Base-by-base conservation (phyloP, 1,284 basidiomycete genomes). In the Fomitopsis betulina region DNA sequence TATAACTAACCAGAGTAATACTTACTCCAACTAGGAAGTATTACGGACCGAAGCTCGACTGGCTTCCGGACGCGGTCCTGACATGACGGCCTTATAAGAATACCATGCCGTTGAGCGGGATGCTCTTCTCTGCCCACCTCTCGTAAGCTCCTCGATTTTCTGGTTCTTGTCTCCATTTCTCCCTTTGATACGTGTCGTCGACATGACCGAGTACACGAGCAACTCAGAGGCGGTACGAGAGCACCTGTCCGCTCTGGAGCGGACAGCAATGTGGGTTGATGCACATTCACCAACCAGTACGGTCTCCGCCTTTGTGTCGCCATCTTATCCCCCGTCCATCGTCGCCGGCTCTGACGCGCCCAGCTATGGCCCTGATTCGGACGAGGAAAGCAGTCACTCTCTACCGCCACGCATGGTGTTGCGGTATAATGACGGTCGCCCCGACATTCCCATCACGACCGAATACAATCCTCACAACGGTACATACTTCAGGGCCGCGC, bases 331-430 rank as follows among this genome's bases (percentile, higher is more conserved):
- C 3, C 86, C 85, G 2, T 80, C 84, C 23, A 73, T 78, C 51
- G 64, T 71, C 58, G 73, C 64, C 54, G 79, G 79, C 59, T 67
- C 81, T 15, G 79, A 81, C 51, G 75, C 78, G 25, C 75, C 74
- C 15, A 75, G 76, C 63, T 74, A 63, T 60, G 73, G 78, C 13
- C 77, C 76, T 37, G 76, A 80, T 25, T 87, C 86, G 21, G 87
- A 87, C 60, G 79, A 76, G 0, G 84, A 78, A 63, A 89, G 85
- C 69, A 75, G 78, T n/a, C 78, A 79, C 65, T 89, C 87, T 0
- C 62, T 84, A 7, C 87, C 87, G 2, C 88, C 87, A 5, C 84
- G 80, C 63, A 88, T 90, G 85, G 72, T 88, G 60, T 72, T 90
- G 61, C 80, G 80, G 58, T 89, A 84, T 66, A 75, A 74, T n/a